Evolutionary conservation across 1,284 basidiomycete genomes (phyloP).

Genomic region (Austropuccinia psidii): DNA sequence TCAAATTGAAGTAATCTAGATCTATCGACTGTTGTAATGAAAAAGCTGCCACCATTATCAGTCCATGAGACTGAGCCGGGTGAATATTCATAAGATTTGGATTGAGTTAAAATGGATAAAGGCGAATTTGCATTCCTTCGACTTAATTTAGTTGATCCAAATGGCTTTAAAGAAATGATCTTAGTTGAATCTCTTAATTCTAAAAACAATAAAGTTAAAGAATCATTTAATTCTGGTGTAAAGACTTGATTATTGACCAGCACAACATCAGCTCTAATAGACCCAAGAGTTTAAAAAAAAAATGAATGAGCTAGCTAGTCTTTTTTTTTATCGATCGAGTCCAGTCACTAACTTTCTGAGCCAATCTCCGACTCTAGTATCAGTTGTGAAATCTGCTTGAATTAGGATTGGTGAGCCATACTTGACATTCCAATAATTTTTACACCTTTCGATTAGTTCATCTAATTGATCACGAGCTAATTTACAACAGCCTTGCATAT

Average conservation of each 20-base stretch:
- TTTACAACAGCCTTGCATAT: slow-evolving; percentile 51
- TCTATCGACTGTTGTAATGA: slow-evolving; percentile 4
- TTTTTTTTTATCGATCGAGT: not conserved
- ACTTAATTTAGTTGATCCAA: slow-evolving; percentile 53
- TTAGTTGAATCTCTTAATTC: slow-evolving; percentile 54
- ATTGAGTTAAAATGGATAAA: slow-evolving; percentile 9
- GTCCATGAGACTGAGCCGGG: slow-evolving; percentile 12
- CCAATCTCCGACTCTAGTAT: slow-evolving; percentile 44
- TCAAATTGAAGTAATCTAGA: slow-evolving; percentile 3
- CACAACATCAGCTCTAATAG: slow-evolving; percentile 52
- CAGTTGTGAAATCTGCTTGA: slow-evolving; percentile 53
- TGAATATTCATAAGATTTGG: not conserved
- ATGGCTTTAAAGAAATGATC: slow-evolving; percentile 54
- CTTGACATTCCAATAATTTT: slow-evolving; percentile 51
- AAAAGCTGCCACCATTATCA: slow-evolving; percentile 23
- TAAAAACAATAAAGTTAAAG: slow-evolving; percentile 54
- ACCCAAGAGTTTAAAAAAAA: not conserved
- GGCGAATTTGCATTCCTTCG: slow-evolving; percentile 15
- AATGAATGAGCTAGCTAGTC: not conserved
- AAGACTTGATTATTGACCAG: slow-evolving; percentile 56
- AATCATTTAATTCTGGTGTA: slow-evolving; percentile 53
- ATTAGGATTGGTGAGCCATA: slow-evolving; percentile 50
- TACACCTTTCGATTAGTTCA: slow-evolving; percentile 52
- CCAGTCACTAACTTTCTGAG: not conserved
- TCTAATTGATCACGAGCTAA: slow-evolving; percentile 51